Conservation (phyloP, 2,329 filamentous ascomycete species). For the Cercospora zeina region DNA sequence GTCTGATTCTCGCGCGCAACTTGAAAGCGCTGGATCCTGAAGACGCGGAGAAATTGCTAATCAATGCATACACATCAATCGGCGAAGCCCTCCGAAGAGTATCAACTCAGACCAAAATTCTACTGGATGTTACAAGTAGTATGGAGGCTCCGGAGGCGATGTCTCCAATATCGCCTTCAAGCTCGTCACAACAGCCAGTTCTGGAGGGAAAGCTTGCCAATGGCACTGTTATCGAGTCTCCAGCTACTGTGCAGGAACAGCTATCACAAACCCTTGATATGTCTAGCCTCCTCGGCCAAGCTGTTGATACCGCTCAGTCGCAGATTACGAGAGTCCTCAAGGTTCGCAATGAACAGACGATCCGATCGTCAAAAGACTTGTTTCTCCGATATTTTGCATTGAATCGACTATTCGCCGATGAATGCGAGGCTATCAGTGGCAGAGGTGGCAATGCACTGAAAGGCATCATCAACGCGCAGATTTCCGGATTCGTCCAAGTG, state of each 20-base stretch:
- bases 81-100: slow-evolving; percentile 83
- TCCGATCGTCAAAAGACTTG: slow-evolving; percentile 64
- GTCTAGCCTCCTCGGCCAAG: slow-evolving; percentile 73
- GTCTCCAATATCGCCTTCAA: slow-evolving; percentile 46
- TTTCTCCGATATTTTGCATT: slow-evolving; percentile 82
- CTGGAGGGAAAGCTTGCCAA: slow-evolving; percentile 46
- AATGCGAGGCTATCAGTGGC: slow-evolving; percentile 82
- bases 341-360: slow-evolving; percentile 72
- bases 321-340: slow-evolving; percentile 74
- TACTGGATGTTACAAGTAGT: slow-evolving; percentile 89
- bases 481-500: slow-evolving; percentile 73
- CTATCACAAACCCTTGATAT: slow-evolving; percentile 75
- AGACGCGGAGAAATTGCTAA: slow-evolving; percentile 80
- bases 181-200: slow-evolving; percentile 39
- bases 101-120: slow-evolving; percentile 86
- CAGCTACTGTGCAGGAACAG: slow-evolving; percentile 61
- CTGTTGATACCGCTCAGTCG: slow-evolving; percentile 74
- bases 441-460: slow-evolving; percentile 74
- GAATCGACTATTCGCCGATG: slow-evolving; percentile 79
- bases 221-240: slow-evolving; percentile 22
- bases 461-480: slow-evolving; percentile 76
- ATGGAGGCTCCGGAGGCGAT: slow-evolving; percentile 51
- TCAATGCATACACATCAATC: slow-evolving; percentile 80
- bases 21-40: slow-evolving; percentile 77
- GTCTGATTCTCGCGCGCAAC: slow-evolving; percentile 82